Conservation (phyloP, 2,329 filamentous ascomycete species). For the Venturia carpophila region DNA sequence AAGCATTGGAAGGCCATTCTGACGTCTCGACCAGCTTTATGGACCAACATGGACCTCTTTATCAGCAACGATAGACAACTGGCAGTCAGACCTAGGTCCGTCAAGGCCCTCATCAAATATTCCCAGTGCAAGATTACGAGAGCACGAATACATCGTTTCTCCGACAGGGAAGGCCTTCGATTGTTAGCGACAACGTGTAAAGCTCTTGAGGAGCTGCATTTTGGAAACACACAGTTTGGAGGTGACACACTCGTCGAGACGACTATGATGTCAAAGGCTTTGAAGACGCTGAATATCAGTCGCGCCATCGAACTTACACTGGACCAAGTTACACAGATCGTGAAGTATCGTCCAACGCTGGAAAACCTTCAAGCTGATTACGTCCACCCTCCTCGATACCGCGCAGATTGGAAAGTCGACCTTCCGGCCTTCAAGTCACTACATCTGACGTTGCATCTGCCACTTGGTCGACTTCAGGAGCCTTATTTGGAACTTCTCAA, state of each 20-base stretch:
- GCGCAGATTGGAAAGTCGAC: slow-evolving; percentile 25
- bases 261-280: slow-evolving; percentile 23
- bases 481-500: neutral
- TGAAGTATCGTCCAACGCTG: slow-evolving; percentile 25
- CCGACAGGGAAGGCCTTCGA: slow-evolving; percentile 34
- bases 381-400: slow-evolving; percentile 20
- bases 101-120: slow-evolving; percentile 36
- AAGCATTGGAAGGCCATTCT: slow-evolving; percentile 39
- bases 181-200: slow-evolving; percentile 34
- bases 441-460: slow-evolving; percentile 19
- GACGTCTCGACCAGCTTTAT: slow-evolving; percentile 7
- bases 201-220: slow-evolving; percentile 27
- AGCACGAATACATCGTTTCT: slow-evolving; percentile 31
- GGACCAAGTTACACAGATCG: slow-evolving; percentile 27
- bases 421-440: slow-evolving; percentile 26
- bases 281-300: slow-evolving; percentile 27
- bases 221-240: slow-evolving; percentile 24
- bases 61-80: slow-evolving; percentile 29
- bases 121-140: slow-evolving; percentile 32
- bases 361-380: slow-evolving; percentile 21
- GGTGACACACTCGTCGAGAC: slow-evolving; percentile 28
- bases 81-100: slow-evolving; percentile 34
- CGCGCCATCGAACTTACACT: slow-evolving; percentile 23
- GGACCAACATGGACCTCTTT: slow-evolving; percentile 30
- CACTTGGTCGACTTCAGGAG: slow-evolving; percentile 10